A percentile compares a stretch with the other conserved stretches of the same genome.
Conservation (phyloP, 441 rosid species). For the Melastoma candidum region DNA sequence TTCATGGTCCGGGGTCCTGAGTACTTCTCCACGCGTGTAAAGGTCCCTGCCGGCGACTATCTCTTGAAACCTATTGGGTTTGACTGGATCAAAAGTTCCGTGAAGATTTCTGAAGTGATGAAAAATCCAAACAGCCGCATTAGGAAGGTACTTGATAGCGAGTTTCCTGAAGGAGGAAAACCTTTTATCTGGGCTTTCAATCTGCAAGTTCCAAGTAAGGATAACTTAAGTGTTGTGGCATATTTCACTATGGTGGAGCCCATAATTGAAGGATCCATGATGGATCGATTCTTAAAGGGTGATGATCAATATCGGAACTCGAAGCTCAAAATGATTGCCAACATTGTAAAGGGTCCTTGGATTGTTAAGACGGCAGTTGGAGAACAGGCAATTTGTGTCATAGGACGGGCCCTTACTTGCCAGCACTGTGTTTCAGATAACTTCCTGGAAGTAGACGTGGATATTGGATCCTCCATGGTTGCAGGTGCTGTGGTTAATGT, state of each 20-base stretch:
- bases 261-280: constrained; percentile 54
- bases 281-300: constrained; percentile 63
- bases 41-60: constrained; percentile 62
- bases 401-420: constrained; percentile 77
- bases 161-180: constrained; percentile 44
- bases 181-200: constrained; percentile 95
- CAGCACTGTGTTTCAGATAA: constrained; percentile 39
- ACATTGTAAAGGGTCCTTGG: constrained; percentile 95
- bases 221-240: constrained; percentile 79
- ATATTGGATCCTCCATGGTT: constrained; percentile 92
- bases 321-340: constrained; percentile 81
- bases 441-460: constrained; percentile 78
- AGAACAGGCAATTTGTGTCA: constrained; percentile 88
- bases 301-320: constrained; percentile 64
- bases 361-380: constrained; percentile 92
- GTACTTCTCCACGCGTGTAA: constrained; percentile 55
- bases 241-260: constrained; percentile 60
- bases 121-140: constrained; percentile 46
- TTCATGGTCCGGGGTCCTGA: constrained; percentile 89
- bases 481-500: constrained; percentile 91
- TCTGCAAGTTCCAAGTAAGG: constrained; percentile 84
- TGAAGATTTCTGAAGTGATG: constrained; percentile 52
- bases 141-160: constrained; percentile 44
- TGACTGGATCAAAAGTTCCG: constrained; percentile 74
- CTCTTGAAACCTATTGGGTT: constrained; percentile 76